phyloP scores from a whole-genome alignment of 495 filamentous ascomycete species.

The Talaromyces liani region DNA sequence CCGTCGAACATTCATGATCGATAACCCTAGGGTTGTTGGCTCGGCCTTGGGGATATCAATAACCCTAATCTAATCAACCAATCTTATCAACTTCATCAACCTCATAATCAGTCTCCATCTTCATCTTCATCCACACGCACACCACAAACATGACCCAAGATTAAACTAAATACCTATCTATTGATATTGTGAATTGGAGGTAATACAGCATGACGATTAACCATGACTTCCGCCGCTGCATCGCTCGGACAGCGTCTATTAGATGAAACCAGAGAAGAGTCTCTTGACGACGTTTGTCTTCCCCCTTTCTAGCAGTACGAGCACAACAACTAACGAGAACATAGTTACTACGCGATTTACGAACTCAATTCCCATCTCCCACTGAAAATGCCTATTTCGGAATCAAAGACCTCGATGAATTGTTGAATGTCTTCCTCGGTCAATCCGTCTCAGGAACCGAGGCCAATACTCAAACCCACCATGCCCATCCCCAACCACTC shows the following conservation, averaged over 20 bases:
- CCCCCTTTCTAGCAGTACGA: too few species aligned
- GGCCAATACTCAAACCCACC: background rate
- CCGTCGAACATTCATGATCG: background rate
- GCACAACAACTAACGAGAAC: too few species aligned
- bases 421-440: slow-evolving; percentile 37
- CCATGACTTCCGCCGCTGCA: slow-evolving; percentile 17
- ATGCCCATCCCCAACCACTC: background rate
- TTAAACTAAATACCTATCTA: background rate
- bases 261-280: slow-evolving; percentile 54
- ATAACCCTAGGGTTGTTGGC: background rate
- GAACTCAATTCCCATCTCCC: slow-evolving; percentile 15
- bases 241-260: slow-evolving; percentile 55
- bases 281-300: slow-evolving; percentile 54
- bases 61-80: background rate
- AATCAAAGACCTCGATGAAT: slow-evolving; percentile 39
- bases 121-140: background rate
- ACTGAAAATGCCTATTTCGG: slow-evolving; percentile 21
- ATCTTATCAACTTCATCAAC: background rate
- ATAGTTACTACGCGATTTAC: slow-evolving; percentile 42
- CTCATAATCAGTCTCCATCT: background rate
- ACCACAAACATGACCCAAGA: background rate
- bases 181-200: background rate
- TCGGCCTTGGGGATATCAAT: background rate
- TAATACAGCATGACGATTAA: background rate
- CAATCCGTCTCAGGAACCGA: background rate